Percentiles rank a stretch among this genome's conserved stretches.
Evolutionary conservation across 1,139 yeast species (phyloP).

Genomic region (Blastobotrys capitulatus): DNA sequence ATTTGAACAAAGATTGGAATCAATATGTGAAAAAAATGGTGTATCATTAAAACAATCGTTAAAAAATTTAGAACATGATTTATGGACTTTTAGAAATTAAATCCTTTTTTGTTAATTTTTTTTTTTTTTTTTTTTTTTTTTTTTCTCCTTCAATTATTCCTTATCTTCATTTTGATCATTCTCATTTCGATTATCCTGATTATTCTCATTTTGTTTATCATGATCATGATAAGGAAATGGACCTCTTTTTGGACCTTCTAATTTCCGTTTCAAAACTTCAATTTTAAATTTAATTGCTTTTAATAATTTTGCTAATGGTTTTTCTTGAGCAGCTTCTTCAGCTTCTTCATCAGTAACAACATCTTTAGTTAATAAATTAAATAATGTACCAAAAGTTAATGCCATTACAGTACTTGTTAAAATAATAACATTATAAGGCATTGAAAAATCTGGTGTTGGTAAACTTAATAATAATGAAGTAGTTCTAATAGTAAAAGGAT

Average conservation of each 20-base stretch:
- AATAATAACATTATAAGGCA: constrained; percentile 98
- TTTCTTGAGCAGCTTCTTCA: constrained; percentile 34
- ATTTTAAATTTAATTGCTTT: constrained; percentile 14
- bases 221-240: constrained; percentile 19
- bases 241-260: constrained; percentile 19
- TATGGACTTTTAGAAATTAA: not conserved
- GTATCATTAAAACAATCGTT: constrained; percentile 23
- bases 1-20: constrained; percentile 44
- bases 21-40: constrained; percentile 25
- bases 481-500: constrained; percentile 54
- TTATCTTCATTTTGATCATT: constrained; percentile 6
- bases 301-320: constrained; percentile 20
- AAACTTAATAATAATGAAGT: constrained; percentile 77
- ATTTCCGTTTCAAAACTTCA: constrained; percentile 2
- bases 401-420: constrained; percentile 93
- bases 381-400: constrained; percentile 79
- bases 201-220: not conserved
- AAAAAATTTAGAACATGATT: constrained; percentile 12
- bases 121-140: too few relatives aligned
- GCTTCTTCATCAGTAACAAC: constrained; percentile 75
- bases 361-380: constrained; percentile 69
- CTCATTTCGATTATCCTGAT: not conserved
- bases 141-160: not conserved
- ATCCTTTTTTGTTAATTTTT: not conserved
- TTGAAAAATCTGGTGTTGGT: constrained; percentile 97